Evolutionary conservation across 1,139 yeast genomes (phyloP), one percentile per base, ranked within the genome.

Genomic region (Debaryomyces udenii): DNA sequence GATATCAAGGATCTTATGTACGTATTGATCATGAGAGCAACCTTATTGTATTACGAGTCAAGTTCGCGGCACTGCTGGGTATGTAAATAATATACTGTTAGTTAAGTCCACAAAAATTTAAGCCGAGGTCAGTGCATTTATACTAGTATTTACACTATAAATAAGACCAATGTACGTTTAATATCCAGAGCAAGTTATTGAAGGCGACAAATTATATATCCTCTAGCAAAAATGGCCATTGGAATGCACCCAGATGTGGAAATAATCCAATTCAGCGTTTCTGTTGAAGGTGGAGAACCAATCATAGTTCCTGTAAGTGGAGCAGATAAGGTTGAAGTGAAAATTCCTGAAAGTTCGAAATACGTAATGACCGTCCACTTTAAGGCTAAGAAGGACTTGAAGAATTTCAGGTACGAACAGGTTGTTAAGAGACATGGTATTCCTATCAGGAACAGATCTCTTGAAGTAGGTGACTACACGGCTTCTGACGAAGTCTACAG

Each of bases 291-390:
- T 27, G 43, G 55, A 29, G 67, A 62, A 17, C 56, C 59, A 10
- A 38, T 49, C 5, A 55, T 48, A 3, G 62, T 69, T 30, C 63
- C 45, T 17, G 70, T 69, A 15, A 50, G 49, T 16, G 72, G 62
- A 10, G 62, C 52, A 4, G 70, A 67, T 10, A 47, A 55, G 11
- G 54, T 70, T 27, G 50, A 56, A 7, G 51, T 70, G 50, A 47
- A 53, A 41, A 62, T 72, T 41, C 76, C 77, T 9, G 78, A 71
- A 52, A 64, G 61, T 35, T 57, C 72, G 27, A 66, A 62, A 44
- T 71, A 68, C 48, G 43, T 45, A 38, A 62, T 62, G 45, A 64
- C 70, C 16, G 53, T 70, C 39, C 59, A 62, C 42, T 72, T 72
- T 54, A 53, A 52, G 42, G 75, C 66, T 20, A 56, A 58, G 47